Evolutionary conservation across 1,284 basidiomycete species (phyloP), one percentile per base, ranked within the genome.

Genomic region (Sphaerobolus stellatus): DNA sequence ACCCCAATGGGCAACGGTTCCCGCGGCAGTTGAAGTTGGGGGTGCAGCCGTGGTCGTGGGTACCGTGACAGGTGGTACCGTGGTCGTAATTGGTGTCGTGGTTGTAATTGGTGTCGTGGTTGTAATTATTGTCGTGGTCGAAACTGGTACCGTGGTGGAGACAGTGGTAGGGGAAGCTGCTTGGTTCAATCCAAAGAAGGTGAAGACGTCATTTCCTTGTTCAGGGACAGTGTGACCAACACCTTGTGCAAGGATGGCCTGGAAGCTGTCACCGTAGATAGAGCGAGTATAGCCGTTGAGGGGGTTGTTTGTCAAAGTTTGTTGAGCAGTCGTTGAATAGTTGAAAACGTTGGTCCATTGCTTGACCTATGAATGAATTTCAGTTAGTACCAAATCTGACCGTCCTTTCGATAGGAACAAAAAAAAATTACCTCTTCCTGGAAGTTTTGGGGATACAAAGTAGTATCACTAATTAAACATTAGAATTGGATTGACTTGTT

Each of bases 391-490:
- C 3, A 38, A 22, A 38, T 7, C 5, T 22, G n/a, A 4, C 7
- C 22, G n/a, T 38, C 36, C 36, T 38, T 3, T 38, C 3, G 5
- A 3, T 16, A 38, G 4, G 22, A 7, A 38, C 3, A n/a, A n/a
- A n/a, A n/a, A 27, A 11, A 24, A 43, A 20, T 27, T 14, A 43
- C 41, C 20, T 43, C 77, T 64, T 82, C 77, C 49, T 63, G 68
- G 67, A 78, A 80, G 70, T 82, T 82, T 48, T 74, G 70, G 8
- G 72, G 73, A 66, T 74, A 75, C 40, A 82, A 72, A 7, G 76
- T 78, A n/a, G 74, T 78, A 62, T 82, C 80, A 16, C 66, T 69
- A 55, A 11, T 20, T 44, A 52, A 18, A 16, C 11, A 41, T 33
- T 20, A 27, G 11, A 11, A 11, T 36, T n/a, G 14, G 47, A 31